Conservation (phyloP, 257 asterid genomes). For the Solanum commersonii region DNA sequence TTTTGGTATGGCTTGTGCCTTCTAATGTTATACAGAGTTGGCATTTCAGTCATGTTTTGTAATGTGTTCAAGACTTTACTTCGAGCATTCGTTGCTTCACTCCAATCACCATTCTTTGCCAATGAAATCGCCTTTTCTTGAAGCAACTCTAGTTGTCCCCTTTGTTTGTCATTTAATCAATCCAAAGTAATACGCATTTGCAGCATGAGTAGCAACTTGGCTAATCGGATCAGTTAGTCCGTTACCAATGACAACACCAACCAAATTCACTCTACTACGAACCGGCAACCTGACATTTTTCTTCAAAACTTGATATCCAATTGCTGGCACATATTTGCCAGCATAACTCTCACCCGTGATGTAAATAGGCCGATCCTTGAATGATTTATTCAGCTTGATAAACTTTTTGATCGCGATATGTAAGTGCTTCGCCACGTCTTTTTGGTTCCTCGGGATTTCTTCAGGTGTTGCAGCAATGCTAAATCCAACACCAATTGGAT, state of each 20-base stretch:
- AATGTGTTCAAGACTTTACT: constrained; percentile 15
- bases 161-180: constrained; percentile 62
- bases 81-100: constrained; percentile 43
- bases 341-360: constrained; percentile 79
- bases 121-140: constrained; percentile 26
- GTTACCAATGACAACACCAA: constrained; percentile 75
- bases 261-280: constrained; percentile 29
- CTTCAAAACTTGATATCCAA: constrained; percentile 53
- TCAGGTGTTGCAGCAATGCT: constrained; percentile 45
- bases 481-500: constrained; percentile 74
- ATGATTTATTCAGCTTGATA: constrained; percentile 23
- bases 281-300: constrained; percentile 29
- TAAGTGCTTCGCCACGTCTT: constrained; percentile 52
- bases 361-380: constrained; percentile 46
- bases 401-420: constrained; percentile 47
- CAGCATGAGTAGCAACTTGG: constrained; percentile 64
- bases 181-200: constrained; percentile 36
- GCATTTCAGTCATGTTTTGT: constrained; percentile 62
- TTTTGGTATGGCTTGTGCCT: constrained; percentile 53
- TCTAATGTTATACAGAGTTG: constrained; percentile 55
- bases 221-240: constrained; percentile 75
- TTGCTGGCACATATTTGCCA: constrained; percentile 65
- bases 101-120: constrained; percentile 37
- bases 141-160: constrained; percentile 31
- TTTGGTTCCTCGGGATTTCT: constrained; percentile 65